phyloP scores from a whole-genome alignment of 306 rosid genomes.

The Fragaria vesca region DNA sequence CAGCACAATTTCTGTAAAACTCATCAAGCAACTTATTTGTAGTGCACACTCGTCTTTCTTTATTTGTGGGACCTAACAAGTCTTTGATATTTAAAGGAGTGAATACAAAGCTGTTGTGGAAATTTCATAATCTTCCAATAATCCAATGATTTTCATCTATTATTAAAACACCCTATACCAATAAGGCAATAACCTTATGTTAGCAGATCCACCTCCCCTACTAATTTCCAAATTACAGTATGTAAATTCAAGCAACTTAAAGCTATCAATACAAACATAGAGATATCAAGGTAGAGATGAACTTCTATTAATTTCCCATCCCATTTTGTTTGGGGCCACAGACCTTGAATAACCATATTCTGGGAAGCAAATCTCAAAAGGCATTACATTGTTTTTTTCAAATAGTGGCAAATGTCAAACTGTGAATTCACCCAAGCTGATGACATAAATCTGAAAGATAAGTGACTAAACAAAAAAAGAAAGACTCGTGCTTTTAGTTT shows the following conservation, averaged over 20 bases:
- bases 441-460: not conserved
- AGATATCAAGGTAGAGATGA: not conserved
- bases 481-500: not conserved
- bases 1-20: not conserved
- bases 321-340: not conserved
- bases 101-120: not conserved
- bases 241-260: not conserved
- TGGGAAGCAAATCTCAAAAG: conserved; percentile 7
- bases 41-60: no score
- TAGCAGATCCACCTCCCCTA: conserved; percentile 30
- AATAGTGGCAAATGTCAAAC: not conserved
- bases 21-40: not conserved
- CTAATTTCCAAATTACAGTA: not conserved
- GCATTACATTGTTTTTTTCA: not conserved
- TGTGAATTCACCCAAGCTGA: not conserved
- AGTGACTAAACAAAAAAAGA: not conserved
- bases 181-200: not conserved
- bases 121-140: conserved; percentile 7
- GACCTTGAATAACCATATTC: not conserved
- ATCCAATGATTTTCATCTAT: not conserved
- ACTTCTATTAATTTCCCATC: not conserved
- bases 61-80: not conserved
- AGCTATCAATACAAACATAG: conserved; percentile 12
- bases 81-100: not conserved
- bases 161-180: conserved; percentile 1